Evolutionary conservation across 345 rosid genomes (phyloP), one percentile per base, ranked within the genome.

Genomic region (Litchi chinensis): DNA sequence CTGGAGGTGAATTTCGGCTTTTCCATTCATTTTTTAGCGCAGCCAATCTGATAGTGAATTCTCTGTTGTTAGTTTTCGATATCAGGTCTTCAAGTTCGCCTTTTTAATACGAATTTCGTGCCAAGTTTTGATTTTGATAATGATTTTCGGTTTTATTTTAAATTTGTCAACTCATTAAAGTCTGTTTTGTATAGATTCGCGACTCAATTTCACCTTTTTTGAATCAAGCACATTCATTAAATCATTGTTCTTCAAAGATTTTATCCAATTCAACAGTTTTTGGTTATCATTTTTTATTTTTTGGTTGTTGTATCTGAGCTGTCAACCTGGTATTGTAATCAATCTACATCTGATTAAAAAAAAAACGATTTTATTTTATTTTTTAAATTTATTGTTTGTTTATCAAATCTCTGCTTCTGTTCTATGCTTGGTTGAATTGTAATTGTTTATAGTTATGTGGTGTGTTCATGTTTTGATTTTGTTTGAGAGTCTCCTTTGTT

Each of bases 1-100:
- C 67, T 67, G 63, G 68, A 83, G 80, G 80, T 83, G 71, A 8
- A 59, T 74, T 56, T 15, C 5, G 15, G 32, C 22, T 1, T 18
- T 65, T 75, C 41, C 24, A 10, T 32, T 10, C 26, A 0, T 16
- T n/a, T 44, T 64, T 75, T 10, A n/a, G 16, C 39, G 28, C 21
- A 1, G 71, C 46, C 11, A 28, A n/a, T 75, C 48, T 5, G 24
- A 62, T 15, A 62, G 24, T 60, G 28, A 60, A 46, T 46, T 22
- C 50, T 32, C 37, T 32, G 37, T 32, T 74, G 41, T 10, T 62
- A 0, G 52, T 62, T 62, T 32, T 32, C 37, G 59, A 5, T 65
- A 26, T 6, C 15, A 44, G 16, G 16, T 57, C 28, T 56, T 43
- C 10, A 26, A 39, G 28, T 19, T 72, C 18, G 40, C 41, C 1